Base-by-base conservation (phyloP, 495 filamentous ascomycete genomes). In the Hypomontagnella monticulosa region DNA sequence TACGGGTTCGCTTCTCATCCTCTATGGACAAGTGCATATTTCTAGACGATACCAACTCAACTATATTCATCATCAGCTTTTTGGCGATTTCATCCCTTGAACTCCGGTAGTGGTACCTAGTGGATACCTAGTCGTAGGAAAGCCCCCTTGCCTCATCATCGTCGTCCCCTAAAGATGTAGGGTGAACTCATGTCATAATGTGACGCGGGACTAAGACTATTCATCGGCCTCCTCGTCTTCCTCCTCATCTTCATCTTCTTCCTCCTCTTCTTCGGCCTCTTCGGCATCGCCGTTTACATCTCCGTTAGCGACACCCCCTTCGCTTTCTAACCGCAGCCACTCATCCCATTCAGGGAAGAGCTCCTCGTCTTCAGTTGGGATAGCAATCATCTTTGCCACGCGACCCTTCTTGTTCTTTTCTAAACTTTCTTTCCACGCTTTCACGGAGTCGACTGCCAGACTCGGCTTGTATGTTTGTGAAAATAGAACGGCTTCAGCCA, bases 281-380 rank as follows among this genome's bases (percentile, higher is more conserved):
- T 77, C 76, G 10, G 64, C 78, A 34, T 81, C 73, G 34, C 84
- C 75, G 56, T 85, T 83, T 32, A 54, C 53, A 47, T 82, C 85
- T 54, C 83, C 70, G 43, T 82, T 81, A 20, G 79, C 63, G 73
- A 51, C 63, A 9, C 68, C 70, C 0, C 88, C 87, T 66, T 93
- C 88, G 66, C 83, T 87, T 80, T 97, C 95, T 48, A 97, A 69
- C 69, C 80, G 84, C 67, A 97, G 72, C 79, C 89, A 97, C 75
- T 94, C 91, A 0, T 95, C 91, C 94, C 93, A 98, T 68, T 97
- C 92, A 0, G 94, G 93, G 80, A 97, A 99, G 51, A 99, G 80
- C 38, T 97, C 95, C 44, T 89, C 91, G 68, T 99, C 95, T 42
- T 93, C 89, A 4, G 81, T 82, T 0, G 95, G 95, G n/a, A 93